Conservation (phyloP, 805 yeast species). For the Metschnikowia corniflorae region DNA sequence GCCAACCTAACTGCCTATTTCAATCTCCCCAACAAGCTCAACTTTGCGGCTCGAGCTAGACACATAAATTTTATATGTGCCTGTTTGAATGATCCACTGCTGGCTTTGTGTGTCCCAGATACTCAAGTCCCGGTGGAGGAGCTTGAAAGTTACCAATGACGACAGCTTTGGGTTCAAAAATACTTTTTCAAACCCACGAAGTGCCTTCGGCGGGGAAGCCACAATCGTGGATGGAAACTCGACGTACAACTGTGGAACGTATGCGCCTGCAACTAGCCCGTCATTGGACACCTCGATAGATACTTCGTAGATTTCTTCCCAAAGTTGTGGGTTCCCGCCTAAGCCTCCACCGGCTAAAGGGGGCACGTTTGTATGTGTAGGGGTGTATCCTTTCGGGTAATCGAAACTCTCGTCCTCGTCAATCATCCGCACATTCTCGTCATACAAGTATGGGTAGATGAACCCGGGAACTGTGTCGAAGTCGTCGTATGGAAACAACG, state of each 20-base stretch:
- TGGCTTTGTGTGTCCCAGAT: constrained; percentile 54
- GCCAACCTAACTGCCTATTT: constrained; percentile 32
- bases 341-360: constrained; percentile 47
- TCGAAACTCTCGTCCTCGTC: constrained; percentile 37
- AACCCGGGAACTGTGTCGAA: constrained; percentile 52
- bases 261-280: constrained; percentile 45
- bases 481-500: constrained; percentile 50
- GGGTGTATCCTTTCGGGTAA: constrained; percentile 37
- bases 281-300: constrained; percentile 45
- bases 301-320: constrained; percentile 49
- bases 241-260: constrained; percentile 51
- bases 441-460: constrained; percentile 52
- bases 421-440: constrained; percentile 29
- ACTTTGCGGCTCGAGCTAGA: constrained; percentile 48
- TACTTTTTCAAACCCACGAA: constrained; percentile 58
- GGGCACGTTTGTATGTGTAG: constrained; percentile 34
- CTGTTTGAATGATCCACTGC: constrained; percentile 58
- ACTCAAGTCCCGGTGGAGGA: constrained; percentile 51
- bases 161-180: constrained; percentile 41
- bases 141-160: constrained; percentile 37
- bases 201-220: constrained; percentile 50
- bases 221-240: constrained; percentile 46
- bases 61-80: constrained; percentile 49
- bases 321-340: constrained; percentile 60
- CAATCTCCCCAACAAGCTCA: constrained; percentile 45